These are phyloP conservation scores for Dryas integrifolia DNA, from an alignment of 331 rosid species.

Conservation along the genomic window DNA sequence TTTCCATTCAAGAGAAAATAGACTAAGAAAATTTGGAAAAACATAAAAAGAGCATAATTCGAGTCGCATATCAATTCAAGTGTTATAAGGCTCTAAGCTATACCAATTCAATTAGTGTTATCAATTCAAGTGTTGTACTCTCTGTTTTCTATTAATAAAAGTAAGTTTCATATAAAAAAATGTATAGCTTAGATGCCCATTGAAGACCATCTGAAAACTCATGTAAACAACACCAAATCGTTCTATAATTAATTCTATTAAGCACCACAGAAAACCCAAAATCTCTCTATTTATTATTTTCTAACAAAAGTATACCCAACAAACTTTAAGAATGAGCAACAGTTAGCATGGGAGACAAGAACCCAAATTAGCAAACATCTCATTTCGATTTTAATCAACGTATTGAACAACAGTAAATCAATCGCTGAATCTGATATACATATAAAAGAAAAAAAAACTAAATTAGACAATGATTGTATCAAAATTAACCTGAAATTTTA, in stretches of 20 bases:
- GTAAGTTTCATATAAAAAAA: too few species aligned
- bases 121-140: too few species aligned
- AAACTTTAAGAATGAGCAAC: background rate
- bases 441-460: background rate
- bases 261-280: background rate
- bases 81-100: too few species aligned
- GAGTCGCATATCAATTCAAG: too few species aligned
- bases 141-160: too few species aligned
- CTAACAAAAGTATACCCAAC: background rate
- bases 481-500: conserved; percentile 44
- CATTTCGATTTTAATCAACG: background rate
- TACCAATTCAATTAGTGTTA: too few species aligned
- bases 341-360: too few species aligned
- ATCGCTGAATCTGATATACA: background rate
- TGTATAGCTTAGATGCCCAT: background rate
- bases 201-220: background rate
- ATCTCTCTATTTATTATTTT: background rate
- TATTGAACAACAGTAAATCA: background rate
- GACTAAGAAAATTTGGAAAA: too few species aligned
- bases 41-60: too few species aligned
- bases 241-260: background rate
- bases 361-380: background rate
- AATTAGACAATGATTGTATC: background rate
- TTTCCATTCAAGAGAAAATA: background rate
- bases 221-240: background rate